phyloP scores from a whole-genome alignment of 2,329 filamentous ascomycete species.

The Xylaria sp. region DNA sequence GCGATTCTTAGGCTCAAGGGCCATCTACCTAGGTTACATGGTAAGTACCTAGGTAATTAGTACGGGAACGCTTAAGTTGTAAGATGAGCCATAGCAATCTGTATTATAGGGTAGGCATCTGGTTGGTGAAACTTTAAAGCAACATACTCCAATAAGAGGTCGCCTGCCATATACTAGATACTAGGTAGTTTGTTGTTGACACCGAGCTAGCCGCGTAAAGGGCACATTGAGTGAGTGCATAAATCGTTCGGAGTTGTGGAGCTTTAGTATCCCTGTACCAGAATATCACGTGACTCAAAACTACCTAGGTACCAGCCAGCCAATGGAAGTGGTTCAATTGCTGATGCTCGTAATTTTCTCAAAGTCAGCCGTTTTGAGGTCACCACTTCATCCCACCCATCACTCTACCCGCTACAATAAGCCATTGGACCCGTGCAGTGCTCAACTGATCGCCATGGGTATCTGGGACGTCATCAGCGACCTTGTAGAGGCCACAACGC shows the following conservation, averaged over 20 bases:
- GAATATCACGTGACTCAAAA: conserved; percentile 48
- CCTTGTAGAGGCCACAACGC: conserved; percentile 72
- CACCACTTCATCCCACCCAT: conserved; percentile 47
- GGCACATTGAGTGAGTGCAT: neutral
- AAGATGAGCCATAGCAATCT: neutral
- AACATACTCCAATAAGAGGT: neutral
- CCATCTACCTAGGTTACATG: conserved; percentile 3
- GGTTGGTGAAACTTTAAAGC: neutral
- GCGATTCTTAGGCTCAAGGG: conserved; percentile 5
- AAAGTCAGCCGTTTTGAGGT: conserved; percentile 45
- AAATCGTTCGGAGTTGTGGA: conserved; percentile 23
- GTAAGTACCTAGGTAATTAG: conserved; percentile 5
- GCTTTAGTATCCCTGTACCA: conserved; percentile 22
- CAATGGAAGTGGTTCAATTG: conserved; percentile 64
- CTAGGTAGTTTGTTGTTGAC: neutral
- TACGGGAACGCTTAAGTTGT: neutral
- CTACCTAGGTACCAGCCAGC: conserved; percentile 43
- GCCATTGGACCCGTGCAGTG: conserved; percentile 54
- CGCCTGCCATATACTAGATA: neutral
- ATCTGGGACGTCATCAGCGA: conserved; percentile 74
- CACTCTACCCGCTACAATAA: conserved; percentile 52
- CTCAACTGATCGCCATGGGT: conserved; percentile 66
- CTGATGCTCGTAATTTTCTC: conserved; percentile 57
- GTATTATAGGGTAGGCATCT: conserved; percentile 1
- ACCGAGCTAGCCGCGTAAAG: conserved; percentile 7